phyloP scores from a whole-genome alignment of 2,329 filamentous ascomycete genomes.

The Neophaeococcomyces aloes region DNA sequence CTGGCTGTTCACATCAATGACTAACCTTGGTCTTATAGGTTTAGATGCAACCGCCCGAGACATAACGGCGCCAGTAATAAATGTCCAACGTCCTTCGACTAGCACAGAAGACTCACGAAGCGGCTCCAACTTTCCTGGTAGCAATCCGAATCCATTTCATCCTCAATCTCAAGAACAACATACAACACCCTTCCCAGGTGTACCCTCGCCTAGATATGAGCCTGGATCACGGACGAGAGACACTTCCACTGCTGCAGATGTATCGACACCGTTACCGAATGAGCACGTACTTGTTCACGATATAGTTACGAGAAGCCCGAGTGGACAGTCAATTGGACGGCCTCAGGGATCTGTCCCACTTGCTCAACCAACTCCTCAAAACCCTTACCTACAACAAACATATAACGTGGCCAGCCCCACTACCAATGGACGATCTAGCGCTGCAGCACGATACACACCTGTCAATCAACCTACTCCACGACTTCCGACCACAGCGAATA shows the following conservation, averaged over 20 bases:
- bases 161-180: too few species aligned
- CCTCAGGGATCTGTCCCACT: background rate
- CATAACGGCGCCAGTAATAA: constrained; percentile 10
- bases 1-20: constrained; percentile 8
- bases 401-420: too few species aligned
- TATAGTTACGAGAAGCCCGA: too few species aligned
- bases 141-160: background rate
- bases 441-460: too few species aligned
- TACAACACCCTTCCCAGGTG: background rate
- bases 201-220: background rate
- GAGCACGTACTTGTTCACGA: background rate
- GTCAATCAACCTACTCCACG: too few species aligned
- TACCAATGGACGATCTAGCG: too few species aligned
- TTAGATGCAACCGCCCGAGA: constrained; percentile 17
- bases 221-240: background rate
- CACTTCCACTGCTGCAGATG: background rate
- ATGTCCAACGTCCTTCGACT: constrained; percentile 12
- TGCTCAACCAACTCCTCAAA: background rate
- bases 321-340: too few species aligned
- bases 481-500: too few species aligned
- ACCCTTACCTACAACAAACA: background rate
- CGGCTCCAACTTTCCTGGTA: background rate
- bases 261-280: background rate
- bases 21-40: constrained; percentile 17
- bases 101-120: background rate